Percentiles rank a stretch among this genome's conserved stretches.
Conservation (phyloP, 495 filamentous ascomycete species). For the Talaromyces wortmannii region DNA sequence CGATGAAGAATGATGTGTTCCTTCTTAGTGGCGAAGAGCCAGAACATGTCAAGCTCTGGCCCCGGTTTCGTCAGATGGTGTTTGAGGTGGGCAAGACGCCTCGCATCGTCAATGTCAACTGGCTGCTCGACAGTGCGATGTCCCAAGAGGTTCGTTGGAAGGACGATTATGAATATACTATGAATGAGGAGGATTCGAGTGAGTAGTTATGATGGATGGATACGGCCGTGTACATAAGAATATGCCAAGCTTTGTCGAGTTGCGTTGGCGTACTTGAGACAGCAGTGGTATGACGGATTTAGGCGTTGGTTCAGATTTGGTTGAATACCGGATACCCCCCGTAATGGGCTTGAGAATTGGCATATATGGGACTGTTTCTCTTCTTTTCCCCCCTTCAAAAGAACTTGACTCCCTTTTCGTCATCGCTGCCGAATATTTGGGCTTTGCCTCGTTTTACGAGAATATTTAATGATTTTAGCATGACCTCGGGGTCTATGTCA, state of each 20-base stretch:
- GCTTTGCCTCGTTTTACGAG: slow-evolving; percentile 86
- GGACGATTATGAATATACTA: slow-evolving; percentile 48
- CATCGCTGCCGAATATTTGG: slow-evolving; percentile 84
- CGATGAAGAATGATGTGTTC: slow-evolving; percentile 64
- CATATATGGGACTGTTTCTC: neutral
- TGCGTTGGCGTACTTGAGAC: neutral
- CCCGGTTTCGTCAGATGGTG: slow-evolving; percentile 71
- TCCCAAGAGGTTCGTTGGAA: slow-evolving; percentile 65
- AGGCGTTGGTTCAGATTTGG: neutral
- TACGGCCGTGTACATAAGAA: neutral
- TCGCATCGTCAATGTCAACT: slow-evolving; percentile 74
- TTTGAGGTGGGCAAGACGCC: slow-evolving; percentile 61
- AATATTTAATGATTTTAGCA: slow-evolving; percentile 69
- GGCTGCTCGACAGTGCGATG: slow-evolving; percentile 86
- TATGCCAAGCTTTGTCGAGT: neutral
- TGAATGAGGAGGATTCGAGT: neutral
- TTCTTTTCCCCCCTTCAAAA: slow-evolving; percentile 47
- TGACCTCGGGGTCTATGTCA: slow-evolving; percentile 74
- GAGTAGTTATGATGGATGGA: neutral
- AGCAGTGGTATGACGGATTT: neutral
- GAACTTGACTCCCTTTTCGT: slow-evolving; percentile 89
- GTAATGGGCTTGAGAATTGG: neutral
- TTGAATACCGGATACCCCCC: neutral
- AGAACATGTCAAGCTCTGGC: slow-evolving; percentile 71
- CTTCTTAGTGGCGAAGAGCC: slow-evolving; percentile 58